Evolutionary conservation across 2,329 filamentous ascomycete genomes (phyloP).

Genomic region (Zymoseptoria ardabiliae): DNA sequence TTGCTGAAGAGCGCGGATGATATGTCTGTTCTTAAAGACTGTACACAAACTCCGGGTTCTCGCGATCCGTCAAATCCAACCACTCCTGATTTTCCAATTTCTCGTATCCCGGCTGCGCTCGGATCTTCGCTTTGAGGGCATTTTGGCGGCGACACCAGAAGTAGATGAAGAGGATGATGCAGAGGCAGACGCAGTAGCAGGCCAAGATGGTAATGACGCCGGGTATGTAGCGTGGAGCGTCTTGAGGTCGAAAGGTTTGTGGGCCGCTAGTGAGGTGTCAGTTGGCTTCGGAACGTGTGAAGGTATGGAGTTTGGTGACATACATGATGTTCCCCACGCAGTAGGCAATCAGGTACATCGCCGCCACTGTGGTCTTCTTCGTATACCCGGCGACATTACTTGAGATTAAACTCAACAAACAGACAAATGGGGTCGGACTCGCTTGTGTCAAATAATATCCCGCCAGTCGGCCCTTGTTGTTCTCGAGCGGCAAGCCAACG

Average conservation of each 20-base stretch:
- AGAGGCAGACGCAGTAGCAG: slow-evolving; percentile 48
- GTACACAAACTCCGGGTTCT: slow-evolving; percentile 58
- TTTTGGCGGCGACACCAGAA: slow-evolving; percentile 56
- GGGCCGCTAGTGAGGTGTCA: slow-evolving; percentile 26
- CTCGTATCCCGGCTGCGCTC: slow-evolving; percentile 49
- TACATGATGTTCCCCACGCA: slow-evolving; percentile 38
- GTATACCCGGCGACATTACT: slow-evolving; percentile 55
- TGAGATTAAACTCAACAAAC: slow-evolving; percentile 54
- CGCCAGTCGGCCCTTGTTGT: slow-evolving; percentile 50
- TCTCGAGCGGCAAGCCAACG: slow-evolving; percentile 52
- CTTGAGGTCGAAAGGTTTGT: slow-evolving; percentile 50
- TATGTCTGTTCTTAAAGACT: slow-evolving; percentile 13
- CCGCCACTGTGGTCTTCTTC: slow-evolving; percentile 53
- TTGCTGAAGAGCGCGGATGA: no score
- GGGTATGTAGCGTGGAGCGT: slow-evolving; percentile 54
- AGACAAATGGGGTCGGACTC: slow-evolving; percentile 55
- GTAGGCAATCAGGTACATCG: slow-evolving; percentile 47
- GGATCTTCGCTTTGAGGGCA: slow-evolving; percentile 47
- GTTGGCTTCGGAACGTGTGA: not conserved
- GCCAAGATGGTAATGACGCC: slow-evolving; percentile 58
- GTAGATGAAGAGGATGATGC: slow-evolving; percentile 55
- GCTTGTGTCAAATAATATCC: slow-evolving; percentile 61
- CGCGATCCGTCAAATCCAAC: slow-evolving; percentile 56
- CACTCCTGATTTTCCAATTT: slow-evolving; percentile 61
- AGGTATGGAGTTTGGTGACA: not conserved